Conservation (phyloP, 345 rosid species). For the Populus alba region DNA sequence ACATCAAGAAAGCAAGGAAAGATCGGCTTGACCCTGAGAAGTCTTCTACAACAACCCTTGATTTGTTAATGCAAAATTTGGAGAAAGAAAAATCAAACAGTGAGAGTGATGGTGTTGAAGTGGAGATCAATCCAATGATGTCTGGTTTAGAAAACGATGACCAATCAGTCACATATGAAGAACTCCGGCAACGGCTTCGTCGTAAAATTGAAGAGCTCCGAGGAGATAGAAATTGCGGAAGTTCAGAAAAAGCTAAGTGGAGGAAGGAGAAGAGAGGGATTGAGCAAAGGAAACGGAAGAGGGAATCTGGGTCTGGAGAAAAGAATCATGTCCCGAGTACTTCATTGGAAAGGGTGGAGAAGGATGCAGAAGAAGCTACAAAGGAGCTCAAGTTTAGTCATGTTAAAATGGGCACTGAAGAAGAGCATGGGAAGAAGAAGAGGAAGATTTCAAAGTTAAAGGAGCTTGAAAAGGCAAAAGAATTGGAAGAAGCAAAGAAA, state of each 20-base stretch:
- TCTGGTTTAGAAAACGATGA: conserved; percentile 39
- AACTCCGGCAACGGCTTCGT: conserved; percentile 64
- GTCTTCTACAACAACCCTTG: conserved; percentile 51
- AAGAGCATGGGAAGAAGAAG: conserved; percentile 51
- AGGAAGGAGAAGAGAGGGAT: conserved; percentile 30
- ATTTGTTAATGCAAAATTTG: conserved; percentile 58
- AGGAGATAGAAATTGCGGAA: conserved; percentile 44
- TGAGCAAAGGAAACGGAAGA: conserved; percentile 57
- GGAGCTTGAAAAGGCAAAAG: conserved; percentile 70
- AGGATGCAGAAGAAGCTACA: conserved; percentile 66
- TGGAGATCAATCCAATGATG: conserved; percentile 31
- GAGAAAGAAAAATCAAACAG: conserved; percentile 51
- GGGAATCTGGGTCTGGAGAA: conserved; percentile 44
- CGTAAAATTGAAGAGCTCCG: conserved; percentile 67
- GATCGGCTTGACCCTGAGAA: conserved; percentile 74
- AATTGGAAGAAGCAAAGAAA: conserved; percentile 61
- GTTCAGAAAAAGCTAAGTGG: conserved; percentile 25
- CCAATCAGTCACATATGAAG: conserved; percentile 62
- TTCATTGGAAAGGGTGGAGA: conserved; percentile 44
- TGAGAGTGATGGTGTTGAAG: conserved; percentile 49
- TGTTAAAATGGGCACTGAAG: conserved; percentile 67
- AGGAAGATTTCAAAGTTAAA: conserved; percentile 54
- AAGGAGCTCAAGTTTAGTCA: conserved; percentile 67
- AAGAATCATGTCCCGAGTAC: conserved; percentile 23
- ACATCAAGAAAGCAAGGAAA: conserved; percentile 77